Conservation (phyloP, 495 filamentous ascomycete genomes). For the Hypoxylon subgilvum region DNA sequence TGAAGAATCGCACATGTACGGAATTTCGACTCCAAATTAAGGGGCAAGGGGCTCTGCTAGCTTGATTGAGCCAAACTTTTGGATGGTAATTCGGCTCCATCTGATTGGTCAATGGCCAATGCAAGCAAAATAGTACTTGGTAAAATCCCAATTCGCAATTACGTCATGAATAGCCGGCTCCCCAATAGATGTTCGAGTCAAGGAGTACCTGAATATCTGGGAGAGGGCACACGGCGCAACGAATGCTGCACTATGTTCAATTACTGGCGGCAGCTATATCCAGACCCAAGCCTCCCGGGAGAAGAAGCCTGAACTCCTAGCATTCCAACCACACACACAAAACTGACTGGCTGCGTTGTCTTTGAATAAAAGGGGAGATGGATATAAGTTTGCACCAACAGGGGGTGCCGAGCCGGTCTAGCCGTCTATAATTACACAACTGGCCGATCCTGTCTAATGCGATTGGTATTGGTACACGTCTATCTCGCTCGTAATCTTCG, state of each 20-base stretch:
- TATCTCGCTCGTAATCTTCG: constrained; percentile 38
- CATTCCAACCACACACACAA: constrained; percentile 16
- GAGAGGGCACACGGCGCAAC: too few species aligned
- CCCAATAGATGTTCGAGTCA: not conserved
- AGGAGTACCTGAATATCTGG: too few species aligned
- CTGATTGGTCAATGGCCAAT: constrained; percentile 33
- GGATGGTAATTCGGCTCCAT: not conserved
- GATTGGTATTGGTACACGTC: constrained; percentile 46
- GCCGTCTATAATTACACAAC: constrained; percentile 44
- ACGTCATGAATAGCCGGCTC: constrained; percentile 21
- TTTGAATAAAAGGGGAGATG: constrained; percentile 42
- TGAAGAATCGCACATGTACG: too few species aligned
- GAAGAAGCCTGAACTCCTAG: constrained; percentile 34
- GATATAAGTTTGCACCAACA: constrained; percentile 39
- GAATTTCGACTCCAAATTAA: too few species aligned
- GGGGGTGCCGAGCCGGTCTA: constrained; percentile 38
- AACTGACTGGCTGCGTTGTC: constrained; percentile 8
- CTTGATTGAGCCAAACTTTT: too few species aligned
- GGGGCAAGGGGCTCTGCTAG: too few species aligned
- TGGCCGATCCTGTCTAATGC: constrained; percentile 46
- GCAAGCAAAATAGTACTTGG: too few species aligned
- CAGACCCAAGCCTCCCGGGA: constrained; percentile 33
- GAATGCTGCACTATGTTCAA: constrained; percentile 30
- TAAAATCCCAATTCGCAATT: too few species aligned
- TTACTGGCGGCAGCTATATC: constrained; percentile 30